Percentiles rank a stretch among this genome's conserved stretches.
phyloP scores from a whole-genome alignment of 192 early-diverging fungal species.

The Rhizophlyctis rosea region DNA sequence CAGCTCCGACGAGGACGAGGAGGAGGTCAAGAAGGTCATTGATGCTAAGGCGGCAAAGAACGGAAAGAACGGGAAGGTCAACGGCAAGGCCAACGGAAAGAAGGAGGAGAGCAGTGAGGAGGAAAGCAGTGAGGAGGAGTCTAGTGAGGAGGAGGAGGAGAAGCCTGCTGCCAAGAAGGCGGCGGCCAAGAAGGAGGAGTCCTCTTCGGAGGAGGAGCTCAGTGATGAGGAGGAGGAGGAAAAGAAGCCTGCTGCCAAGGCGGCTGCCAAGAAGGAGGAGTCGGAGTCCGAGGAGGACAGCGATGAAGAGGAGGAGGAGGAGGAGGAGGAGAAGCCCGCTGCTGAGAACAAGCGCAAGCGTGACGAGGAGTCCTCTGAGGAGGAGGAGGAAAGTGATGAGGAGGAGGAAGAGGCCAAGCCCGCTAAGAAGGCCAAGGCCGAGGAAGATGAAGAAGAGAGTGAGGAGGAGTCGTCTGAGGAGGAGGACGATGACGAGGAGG shows the following conservation, averaged over 20 bases:
- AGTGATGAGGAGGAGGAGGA: conserved; percentile 16
- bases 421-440: conserved; percentile 45
- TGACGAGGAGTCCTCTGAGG: conserved; percentile 31
- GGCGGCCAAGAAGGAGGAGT: conserved; percentile 26
- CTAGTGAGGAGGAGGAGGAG: conserved; percentile 38
- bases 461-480: conserved; percentile 41
- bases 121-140: conserved; percentile 34
- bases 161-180: conserved; percentile 28
- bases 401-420: conserved; percentile 47
- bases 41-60: not conserved
- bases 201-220: conserved; percentile 18
- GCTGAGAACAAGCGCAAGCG: conserved; percentile 26
- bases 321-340: conserved; percentile 20
- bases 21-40: not conserved
- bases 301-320: conserved; percentile 33
- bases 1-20: not conserved
- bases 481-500: conserved; percentile 32
- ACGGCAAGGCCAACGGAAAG: conserved; percentile 33
- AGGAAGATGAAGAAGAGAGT: conserved; percentile 36
- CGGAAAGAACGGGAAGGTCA: not conserved
- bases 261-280: conserved; percentile 38
- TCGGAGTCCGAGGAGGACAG: conserved; percentile 23
- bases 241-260: conserved; percentile 11
- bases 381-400: conserved; percentile 37
- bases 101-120: conserved; percentile 18